Conservation (phyloP, 164 flowering plant species). For the Paratinospora sagittata region DNA sequence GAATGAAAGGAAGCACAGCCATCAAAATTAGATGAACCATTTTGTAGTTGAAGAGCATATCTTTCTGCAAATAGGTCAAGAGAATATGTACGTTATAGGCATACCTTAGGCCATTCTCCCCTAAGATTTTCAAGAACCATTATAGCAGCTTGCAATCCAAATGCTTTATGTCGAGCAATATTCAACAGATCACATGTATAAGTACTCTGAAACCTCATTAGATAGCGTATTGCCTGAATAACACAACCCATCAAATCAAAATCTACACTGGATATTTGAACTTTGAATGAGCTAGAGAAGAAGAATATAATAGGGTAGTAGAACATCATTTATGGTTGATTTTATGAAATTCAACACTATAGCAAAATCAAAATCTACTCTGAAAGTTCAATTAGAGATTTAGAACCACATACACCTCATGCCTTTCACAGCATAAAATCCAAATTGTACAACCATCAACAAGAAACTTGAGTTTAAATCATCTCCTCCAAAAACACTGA, state of each 20-base stretch:
- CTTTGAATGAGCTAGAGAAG: too few species aligned
- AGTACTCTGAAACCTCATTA: constrained; percentile 69
- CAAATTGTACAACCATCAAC: too few species aligned
- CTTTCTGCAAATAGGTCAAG: neutral
- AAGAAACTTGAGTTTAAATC: too few species aligned
- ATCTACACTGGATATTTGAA: neutral
- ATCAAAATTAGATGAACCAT: neutral
- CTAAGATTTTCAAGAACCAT: constrained; percentile 43
- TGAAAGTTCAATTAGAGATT: too few species aligned
- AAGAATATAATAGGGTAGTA: too few species aligned
- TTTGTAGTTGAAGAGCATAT: neutral
- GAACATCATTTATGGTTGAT: neutral
- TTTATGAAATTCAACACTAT: too few species aligned
- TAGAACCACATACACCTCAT: too few species aligned
- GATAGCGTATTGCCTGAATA: constrained; percentile 58
- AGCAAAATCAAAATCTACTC: too few species aligned
- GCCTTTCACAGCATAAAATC: too few species aligned
- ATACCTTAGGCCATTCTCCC: constrained; percentile 50
- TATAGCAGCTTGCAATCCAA: constrained; percentile 82
- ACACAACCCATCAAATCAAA: neutral
- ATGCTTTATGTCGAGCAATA: constrained; percentile 74
- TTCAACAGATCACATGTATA: constrained; percentile 64
- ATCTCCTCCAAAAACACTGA: too few species aligned
- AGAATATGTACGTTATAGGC: neutral
- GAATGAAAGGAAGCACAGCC: neutral